Percentiles rank a stretch among this genome's conserved stretches.
Conservation (phyloP, 2,329 filamentous ascomycete genomes). For the Hypoxylon sp. region DNA sequence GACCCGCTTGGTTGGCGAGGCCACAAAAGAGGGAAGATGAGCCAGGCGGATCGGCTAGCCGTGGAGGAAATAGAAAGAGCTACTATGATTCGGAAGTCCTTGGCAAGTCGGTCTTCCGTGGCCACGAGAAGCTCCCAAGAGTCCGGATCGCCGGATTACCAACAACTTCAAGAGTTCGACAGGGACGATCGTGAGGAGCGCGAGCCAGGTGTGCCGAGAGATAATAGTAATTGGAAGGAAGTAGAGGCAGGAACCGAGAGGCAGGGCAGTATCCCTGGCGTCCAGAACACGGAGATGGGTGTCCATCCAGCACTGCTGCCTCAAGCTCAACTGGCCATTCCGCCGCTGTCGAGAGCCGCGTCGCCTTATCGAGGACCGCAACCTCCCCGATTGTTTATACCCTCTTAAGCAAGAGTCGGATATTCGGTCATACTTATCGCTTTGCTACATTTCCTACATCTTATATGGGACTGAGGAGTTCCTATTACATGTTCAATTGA, state of each 20-base stretch:
- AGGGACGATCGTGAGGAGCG: conserved; percentile 40
- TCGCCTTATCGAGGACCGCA: conserved; percentile 32
- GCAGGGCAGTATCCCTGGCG: conserved; percentile 46
- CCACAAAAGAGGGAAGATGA: conserved; percentile 36
- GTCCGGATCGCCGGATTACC: conserved; percentile 33
- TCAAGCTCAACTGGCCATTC: conserved; percentile 37
- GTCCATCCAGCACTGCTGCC: conserved; percentile 49
- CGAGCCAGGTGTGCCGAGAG: conserved; percentile 47
- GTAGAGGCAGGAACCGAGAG: conserved; percentile 54
- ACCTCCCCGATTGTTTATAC: conserved; percentile 31
- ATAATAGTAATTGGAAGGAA: conserved; percentile 56
- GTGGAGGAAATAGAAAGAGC: conserved; percentile 49
- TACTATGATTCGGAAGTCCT: conserved; percentile 51
- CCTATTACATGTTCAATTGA: conserved; percentile 7
- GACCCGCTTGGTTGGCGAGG: conserved; percentile 7
- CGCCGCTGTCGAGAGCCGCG: conserved; percentile 37
- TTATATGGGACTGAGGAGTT: background rate
- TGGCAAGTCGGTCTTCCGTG: conserved; percentile 46
- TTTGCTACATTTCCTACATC: background rate
- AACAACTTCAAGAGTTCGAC: conserved; percentile 33
- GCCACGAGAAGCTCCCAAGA: conserved; percentile 24
- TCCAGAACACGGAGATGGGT: conserved; percentile 32
- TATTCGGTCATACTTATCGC: background rate
- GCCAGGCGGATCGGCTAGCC: conserved; percentile 35
- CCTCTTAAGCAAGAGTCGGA: conserved; percentile 1